Conservation (phyloP, 805 yeast species). For the Clavispora santaluciae region DNA sequence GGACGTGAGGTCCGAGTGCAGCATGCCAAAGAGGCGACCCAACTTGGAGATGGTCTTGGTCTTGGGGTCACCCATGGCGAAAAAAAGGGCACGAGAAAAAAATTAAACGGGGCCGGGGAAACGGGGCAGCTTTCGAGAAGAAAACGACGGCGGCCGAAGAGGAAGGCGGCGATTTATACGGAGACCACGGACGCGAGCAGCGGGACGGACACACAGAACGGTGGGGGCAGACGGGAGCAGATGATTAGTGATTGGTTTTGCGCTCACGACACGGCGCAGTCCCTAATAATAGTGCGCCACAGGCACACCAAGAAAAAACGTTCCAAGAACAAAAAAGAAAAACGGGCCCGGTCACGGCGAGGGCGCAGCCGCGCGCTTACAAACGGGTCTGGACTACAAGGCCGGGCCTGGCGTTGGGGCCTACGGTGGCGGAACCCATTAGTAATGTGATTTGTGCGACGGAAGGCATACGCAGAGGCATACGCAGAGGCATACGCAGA, state of each 20-base stretch:
- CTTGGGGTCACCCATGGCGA: constrained; percentile 18
- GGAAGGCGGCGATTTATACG: neutral
- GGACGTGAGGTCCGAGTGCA: constrained; percentile 14
- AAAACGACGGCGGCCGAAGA: neutral
- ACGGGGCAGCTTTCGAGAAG: neutral
- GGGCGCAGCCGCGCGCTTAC: too few species aligned
- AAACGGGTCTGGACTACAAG: too few species aligned
- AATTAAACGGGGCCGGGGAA: neutral
- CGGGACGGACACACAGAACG: neutral
- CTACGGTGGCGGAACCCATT: too few species aligned
- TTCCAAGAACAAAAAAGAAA: too few species aligned
- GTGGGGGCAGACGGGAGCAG: neutral
- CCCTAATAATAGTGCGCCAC: neutral
- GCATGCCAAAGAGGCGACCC: constrained; percentile 24
- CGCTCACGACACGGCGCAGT: neutral
- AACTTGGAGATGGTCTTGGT: constrained; percentile 20
- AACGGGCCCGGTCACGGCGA: neutral
- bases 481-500: too few species aligned
- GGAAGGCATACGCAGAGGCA: too few species aligned
- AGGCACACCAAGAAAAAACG: neutral
- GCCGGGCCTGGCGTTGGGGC: too few species aligned
- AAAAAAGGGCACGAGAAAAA: neutral
- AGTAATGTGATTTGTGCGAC: too few species aligned
- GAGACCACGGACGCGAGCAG: neutral
- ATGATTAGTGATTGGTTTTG: neutral